These are phyloP conservation scores for Penicillium angulare DNA, from an alignment of 495 filamentous ascomycete genomes.

Conservation along the genomic window DNA sequence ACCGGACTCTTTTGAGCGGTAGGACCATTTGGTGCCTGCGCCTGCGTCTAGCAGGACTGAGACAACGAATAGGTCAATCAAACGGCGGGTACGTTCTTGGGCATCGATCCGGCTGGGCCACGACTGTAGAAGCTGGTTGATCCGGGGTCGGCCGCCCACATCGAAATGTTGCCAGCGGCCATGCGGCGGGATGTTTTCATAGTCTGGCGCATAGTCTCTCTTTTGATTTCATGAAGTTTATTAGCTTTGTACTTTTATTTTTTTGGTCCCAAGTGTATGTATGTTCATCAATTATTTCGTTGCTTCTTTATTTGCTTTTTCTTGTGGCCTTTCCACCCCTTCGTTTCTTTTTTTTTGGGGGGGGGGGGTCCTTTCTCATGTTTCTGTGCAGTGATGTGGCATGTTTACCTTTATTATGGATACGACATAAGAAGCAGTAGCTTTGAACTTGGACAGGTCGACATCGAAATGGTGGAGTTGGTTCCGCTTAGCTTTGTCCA, in stretches of 20 bases:
- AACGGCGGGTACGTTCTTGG: slow-evolving; percentile 60
- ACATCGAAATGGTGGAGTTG: slow-evolving; percentile 87
- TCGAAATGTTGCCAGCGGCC: slow-evolving; percentile 74
- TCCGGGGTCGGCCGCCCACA: slow-evolving; percentile 62
- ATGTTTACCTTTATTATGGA: slow-evolving; percentile 87
- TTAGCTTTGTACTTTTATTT: not conserved
- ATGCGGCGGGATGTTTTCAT: slow-evolving; percentile 72
- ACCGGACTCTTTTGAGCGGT: slow-evolving; percentile 87
- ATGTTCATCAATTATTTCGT: too few relatives aligned
- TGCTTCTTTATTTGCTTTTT: not conserved
- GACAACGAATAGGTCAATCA: slow-evolving; percentile 67
- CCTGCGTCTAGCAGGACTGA: slow-evolving; percentile 69
- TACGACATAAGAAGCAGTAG: slow-evolving; percentile 88
- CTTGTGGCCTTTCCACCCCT: too few relatives aligned
- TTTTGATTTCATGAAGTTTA: slow-evolving; percentile 36
- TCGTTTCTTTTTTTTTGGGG: too few relatives aligned
- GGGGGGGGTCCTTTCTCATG: too few relatives aligned
- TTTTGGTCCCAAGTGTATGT: not conserved
- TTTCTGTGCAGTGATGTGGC: too few relatives aligned
- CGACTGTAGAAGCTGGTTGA: slow-evolving; percentile 62
- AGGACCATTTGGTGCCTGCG: slow-evolving; percentile 68
- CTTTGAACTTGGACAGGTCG: slow-evolving; percentile 81
- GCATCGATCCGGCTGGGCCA: slow-evolving; percentile 62
- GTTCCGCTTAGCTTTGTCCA: slow-evolving; percentile 75
- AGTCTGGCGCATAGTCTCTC: slow-evolving; percentile 88